Evolutionary conservation across 1,139 yeast species (phyloP).

Genomic region (Magnusiomyces tetraspermus): DNA sequence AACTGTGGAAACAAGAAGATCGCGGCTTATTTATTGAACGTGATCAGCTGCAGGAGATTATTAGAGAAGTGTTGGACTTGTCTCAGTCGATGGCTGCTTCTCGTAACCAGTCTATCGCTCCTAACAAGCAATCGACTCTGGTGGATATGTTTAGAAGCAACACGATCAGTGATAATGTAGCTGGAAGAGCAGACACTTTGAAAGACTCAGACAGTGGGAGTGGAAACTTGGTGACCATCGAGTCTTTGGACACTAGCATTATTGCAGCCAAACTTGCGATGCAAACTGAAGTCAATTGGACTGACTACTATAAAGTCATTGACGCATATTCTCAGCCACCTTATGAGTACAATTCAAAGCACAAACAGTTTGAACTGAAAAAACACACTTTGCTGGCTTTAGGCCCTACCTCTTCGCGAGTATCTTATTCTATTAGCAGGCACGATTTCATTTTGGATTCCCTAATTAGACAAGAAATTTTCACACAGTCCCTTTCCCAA

Average conservation of each 20-base stretch:
- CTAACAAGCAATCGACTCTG: constrained; percentile 2
- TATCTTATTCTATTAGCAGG: constrained; percentile 38
- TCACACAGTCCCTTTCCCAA: constrained; percentile 39
- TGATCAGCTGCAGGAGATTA: constrained; percentile 51
- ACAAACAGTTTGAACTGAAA: constrained; percentile 50
- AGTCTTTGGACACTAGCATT: not conserved
- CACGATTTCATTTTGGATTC: constrained; percentile 59
- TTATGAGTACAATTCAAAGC: constrained; percentile 52
- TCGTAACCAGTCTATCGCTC: constrained; percentile 4
- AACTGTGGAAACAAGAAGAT: constrained; percentile 80
- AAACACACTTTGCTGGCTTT: constrained; percentile 26
- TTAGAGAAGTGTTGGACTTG: constrained; percentile 41
- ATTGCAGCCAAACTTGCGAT: constrained; percentile 5
- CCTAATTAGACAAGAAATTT: constrained; percentile 63
- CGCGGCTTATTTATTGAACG: constrained; percentile 80
- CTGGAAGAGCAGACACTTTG: not conserved
- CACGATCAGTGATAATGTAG: not conserved
- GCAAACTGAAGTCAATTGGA: constrained; percentile 43
- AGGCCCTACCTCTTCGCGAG: constrained; percentile 29
- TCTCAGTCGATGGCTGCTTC: constrained; percentile 5
- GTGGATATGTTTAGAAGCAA: not conserved
- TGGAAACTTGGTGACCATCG: not conserved
- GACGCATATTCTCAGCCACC: constrained; percentile 59
- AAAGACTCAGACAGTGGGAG: not conserved
- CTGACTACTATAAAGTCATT: constrained; percentile 58